phyloP scores from a whole-genome alignment of 2,329 filamentous ascomycete species.

The Myrmaecium sp. region DNA sequence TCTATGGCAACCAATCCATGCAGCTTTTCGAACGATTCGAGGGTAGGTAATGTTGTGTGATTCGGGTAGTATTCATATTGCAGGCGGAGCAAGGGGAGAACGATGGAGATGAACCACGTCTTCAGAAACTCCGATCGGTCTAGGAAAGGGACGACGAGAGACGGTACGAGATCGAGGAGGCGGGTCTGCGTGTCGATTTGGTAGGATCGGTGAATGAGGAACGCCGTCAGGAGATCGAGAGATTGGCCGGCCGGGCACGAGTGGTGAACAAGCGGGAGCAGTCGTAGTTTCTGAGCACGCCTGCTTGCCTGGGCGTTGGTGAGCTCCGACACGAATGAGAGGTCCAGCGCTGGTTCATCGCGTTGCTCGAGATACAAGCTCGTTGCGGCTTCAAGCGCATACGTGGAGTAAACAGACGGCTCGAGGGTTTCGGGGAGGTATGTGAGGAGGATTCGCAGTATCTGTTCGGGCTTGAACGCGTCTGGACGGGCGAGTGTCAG shows the following conservation, averaged over 20 bases:
- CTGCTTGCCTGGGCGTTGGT: constrained; percentile 47
- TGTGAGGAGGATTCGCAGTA: constrained; percentile 58
- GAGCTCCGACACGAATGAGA: constrained; percentile 37
- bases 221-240: constrained; percentile 41
- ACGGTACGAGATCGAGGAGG: constrained; percentile 49
- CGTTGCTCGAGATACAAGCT: constrained; percentile 28
- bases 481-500: constrained; percentile 40
- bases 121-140: constrained; percentile 42
- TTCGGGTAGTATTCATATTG: constrained; percentile 53
- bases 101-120: constrained; percentile 50
- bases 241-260: constrained; percentile 31
- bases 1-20: constrained; percentile 42
- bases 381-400: constrained; percentile 41
- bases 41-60: constrained; percentile 30
- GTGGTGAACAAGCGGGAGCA: constrained; percentile 40
- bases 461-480: constrained; percentile 44
- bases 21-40: constrained; percentile 47
- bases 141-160: constrained; percentile 53
- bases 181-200: constrained; percentile 56
- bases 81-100: constrained; percentile 51
- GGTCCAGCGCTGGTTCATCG: constrained; percentile 30
- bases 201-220: constrained; percentile 51
- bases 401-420: constrained; percentile 43
- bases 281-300: constrained; percentile 44
- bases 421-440: constrained; percentile 57